Percentiles rank a stretch among this genome's conserved stretches.
Conservation (phyloP, 495 filamentous ascomycete genomes). For the Trichocladium uniseriatum region DNA sequence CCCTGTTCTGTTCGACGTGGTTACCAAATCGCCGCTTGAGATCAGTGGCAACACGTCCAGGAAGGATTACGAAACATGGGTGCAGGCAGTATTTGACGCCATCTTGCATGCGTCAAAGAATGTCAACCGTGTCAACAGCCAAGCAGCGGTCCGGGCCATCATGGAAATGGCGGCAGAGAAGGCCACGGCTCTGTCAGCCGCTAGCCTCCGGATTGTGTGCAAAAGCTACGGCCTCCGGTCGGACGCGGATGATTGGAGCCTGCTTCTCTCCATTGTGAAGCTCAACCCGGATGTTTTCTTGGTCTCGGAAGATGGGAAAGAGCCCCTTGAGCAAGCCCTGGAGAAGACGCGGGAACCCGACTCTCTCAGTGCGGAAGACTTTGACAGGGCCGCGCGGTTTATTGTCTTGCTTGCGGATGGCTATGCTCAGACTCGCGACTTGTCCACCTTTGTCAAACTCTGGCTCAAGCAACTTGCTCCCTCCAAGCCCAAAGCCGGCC, state of each 20-base stretch:
- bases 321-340: slow-evolving; percentile 30
- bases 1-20: slow-evolving; percentile 49
- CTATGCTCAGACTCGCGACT: slow-evolving; percentile 54
- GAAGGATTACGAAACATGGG: slow-evolving; percentile 52
- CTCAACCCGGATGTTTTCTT: slow-evolving; percentile 64
- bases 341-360: slow-evolving; percentile 18
- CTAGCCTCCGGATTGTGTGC: slow-evolving; percentile 34
- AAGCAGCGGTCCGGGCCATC: slow-evolving; percentile 26
- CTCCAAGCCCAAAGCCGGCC: slow-evolving; percentile 28
- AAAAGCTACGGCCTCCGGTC: slow-evolving; percentile 30
- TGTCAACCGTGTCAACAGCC: slow-evolving; percentile 6
- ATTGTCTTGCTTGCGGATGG: slow-evolving; percentile 52
- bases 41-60: slow-evolving; percentile 45
- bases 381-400: slow-evolving; percentile 23
- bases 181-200: slow-evolving; percentile 9
- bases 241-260: slow-evolving; percentile 46
- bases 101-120: slow-evolving; percentile 27
- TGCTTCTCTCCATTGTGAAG: slow-evolving; percentile 52
- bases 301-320: slow-evolving; percentile 23
- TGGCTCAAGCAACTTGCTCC: slow-evolving; percentile 55
- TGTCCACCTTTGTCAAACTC: slow-evolving; percentile 54
- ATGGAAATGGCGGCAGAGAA: slow-evolving; percentile 33
- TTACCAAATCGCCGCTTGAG: slow-evolving; percentile 45
- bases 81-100: slow-evolving; percentile 54
- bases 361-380: slow-evolving; percentile 4